Conservation (phyloP, 305 asterid species). For the Solanum aculeatissimum region DNA sequence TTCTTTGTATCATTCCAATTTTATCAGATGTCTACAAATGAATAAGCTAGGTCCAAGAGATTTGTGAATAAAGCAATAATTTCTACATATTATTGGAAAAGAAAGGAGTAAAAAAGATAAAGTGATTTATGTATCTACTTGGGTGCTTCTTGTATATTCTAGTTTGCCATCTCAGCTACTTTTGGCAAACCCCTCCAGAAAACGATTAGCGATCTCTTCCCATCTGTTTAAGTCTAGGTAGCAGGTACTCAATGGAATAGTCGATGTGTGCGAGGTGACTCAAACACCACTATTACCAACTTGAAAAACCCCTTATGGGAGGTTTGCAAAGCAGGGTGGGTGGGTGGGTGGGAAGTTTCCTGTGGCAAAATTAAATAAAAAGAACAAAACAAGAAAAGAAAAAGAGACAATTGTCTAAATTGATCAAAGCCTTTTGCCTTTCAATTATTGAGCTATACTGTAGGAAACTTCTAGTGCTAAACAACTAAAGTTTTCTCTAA, state of each 20-base stretch:
- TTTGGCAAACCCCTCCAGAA: neutral
- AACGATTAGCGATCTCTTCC: neutral
- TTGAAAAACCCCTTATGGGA: neutral
- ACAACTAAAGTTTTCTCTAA: neutral
- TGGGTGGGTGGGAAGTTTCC: neutral
- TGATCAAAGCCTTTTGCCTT: neutral
- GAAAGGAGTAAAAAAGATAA: neutral
- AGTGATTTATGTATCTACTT: neutral
- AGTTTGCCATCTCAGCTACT: neutral
- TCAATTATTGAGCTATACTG: neutral
- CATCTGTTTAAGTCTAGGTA: neutral
- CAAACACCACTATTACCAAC: neutral
- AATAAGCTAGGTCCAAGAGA: neutral
- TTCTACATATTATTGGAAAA: neutral
- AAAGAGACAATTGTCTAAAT: neutral
- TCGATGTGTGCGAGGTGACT: neutral
- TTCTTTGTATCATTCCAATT: conserved; percentile 33
- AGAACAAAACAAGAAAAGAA: neutral
- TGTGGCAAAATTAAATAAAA: neutral
- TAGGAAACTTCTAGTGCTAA: neutral
- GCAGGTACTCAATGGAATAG: neutral
- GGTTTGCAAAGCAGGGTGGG: neutral
- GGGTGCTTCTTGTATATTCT: neutral
- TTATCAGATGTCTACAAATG: conserved; percentile 11
- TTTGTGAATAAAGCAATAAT: neutral